Conservation (phyloP, 768 basidiomycete species). For the Podaxis carcinomalis region DNA sequence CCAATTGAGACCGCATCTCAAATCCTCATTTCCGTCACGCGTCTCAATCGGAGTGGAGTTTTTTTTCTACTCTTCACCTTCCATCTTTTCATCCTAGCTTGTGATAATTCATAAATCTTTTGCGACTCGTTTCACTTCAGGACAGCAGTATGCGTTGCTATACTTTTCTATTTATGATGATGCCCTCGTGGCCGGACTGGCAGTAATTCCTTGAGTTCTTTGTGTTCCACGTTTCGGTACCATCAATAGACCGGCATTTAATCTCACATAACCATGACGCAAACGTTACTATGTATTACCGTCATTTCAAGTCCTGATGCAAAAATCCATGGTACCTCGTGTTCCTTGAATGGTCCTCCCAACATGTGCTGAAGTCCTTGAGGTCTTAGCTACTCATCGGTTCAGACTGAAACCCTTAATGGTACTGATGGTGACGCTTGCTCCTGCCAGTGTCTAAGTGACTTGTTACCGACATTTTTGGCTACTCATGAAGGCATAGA, state of each 20-base stretch:
- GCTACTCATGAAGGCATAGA: not conserved
- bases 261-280: not conserved
- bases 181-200: not conserved
- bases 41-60: not conserved
- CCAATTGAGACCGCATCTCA: not conserved
- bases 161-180: not conserved
- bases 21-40: slow-evolving; percentile 6
- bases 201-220: not conserved
- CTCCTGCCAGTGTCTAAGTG: not conserved
- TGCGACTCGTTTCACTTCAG: not conserved
- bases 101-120: not conserved
- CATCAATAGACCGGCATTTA: slow-evolving; percentile 3
- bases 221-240: not conserved
- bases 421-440: not conserved
- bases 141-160: not conserved
- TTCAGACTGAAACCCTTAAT: not conserved
- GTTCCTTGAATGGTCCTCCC: not conserved
- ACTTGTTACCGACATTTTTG: not conserved
- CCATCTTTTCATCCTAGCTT: not conserved
- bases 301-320: not conserved
- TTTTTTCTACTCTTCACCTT: not conserved
- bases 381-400: not conserved
- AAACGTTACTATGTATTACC: not conserved
- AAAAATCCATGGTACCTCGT: not conserved
- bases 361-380: not conserved